phyloP scores from a whole-genome alignment of 1,284 basidiomycete genomes.

The Rhodofomes roseus region DNA sequence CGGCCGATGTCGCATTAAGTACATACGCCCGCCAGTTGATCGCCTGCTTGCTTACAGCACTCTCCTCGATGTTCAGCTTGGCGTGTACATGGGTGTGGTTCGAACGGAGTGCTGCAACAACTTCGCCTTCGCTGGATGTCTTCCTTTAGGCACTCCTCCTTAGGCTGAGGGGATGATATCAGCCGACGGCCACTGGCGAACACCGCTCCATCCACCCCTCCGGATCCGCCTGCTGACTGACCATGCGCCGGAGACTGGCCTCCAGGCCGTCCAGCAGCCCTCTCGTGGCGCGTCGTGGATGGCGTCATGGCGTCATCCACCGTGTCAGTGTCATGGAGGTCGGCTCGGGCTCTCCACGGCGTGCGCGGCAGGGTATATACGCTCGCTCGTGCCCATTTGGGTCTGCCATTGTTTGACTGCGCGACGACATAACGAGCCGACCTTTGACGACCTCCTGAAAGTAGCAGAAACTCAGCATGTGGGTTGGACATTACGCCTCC shows the following conservation, averaged over 20 bases:
- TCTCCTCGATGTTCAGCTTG: too few relatives aligned
- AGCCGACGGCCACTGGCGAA: too few relatives aligned
- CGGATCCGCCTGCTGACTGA: background rate
- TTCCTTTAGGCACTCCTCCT: too few relatives aligned
- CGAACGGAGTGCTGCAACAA: too few relatives aligned
- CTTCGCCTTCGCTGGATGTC: too few relatives aligned
- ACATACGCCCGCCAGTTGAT: too few relatives aligned
- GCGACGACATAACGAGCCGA: background rate
- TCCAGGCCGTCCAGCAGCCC: too few relatives aligned
- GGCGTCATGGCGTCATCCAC: background rate
- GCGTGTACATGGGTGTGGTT: too few relatives aligned
- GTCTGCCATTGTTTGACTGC: background rate
- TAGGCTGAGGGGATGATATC: too few relatives aligned
- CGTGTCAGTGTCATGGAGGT: background rate
- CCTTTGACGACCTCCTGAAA: background rate
- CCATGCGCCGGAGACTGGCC: background rate
- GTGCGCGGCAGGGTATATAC: background rate
- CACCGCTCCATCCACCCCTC: too few relatives aligned
- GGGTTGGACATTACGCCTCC: slow-evolving; percentile 29
- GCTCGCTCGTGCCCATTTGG: background rate
- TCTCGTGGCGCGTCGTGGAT: background rate
- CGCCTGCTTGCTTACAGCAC: too few relatives aligned
- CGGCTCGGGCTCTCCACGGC: background rate
- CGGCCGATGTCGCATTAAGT: background rate
- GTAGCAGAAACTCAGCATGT: slow-evolving; percentile 16